phyloP scores from a whole-genome alignment of 495 filamentous ascomycete genomes.

The Evansstolkia leycettana region DNA sequence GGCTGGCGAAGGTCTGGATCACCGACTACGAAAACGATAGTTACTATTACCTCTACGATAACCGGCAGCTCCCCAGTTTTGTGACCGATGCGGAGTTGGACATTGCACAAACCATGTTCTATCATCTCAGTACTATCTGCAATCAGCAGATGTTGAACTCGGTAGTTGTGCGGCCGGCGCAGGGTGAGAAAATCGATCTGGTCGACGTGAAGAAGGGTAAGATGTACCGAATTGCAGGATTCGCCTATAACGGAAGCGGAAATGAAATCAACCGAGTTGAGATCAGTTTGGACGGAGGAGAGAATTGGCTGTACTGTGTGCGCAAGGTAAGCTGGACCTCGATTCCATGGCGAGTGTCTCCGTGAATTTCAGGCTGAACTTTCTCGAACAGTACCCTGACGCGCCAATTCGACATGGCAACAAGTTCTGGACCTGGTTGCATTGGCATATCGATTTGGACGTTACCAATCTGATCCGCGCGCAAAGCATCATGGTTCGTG shows the following conservation, averaged over 20 bases:
- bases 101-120: constrained; percentile 8
- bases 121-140: constrained; percentile 8
- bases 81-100: constrained; percentile 16
- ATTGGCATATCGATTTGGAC: constrained; percentile 9
- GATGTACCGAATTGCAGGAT: constrained; percentile 33
- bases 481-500: constrained; percentile 8
- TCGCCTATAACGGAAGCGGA: constrained; percentile 49
- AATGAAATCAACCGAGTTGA: constrained; percentile 42
- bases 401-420: constrained; percentile 7
- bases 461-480: constrained; percentile 3
- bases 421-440: constrained; percentile 13
- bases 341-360: no score
- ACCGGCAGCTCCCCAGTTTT: constrained; percentile 15
- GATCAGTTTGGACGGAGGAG: constrained; percentile 41
- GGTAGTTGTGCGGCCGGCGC: constrained; percentile 9
- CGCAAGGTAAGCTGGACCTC: constrained; percentile 5
- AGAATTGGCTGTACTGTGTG: constrained; percentile 27
- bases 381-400: constrained; percentile 6
- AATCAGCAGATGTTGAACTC: constrained; percentile 12
- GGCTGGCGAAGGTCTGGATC: constrained; percentile 41
- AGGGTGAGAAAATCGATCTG: constrained; percentile 14
- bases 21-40: constrained; percentile 37
- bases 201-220: constrained; percentile 7
- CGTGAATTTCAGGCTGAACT: constrained; percentile 1
- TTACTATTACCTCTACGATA: constrained; percentile 23